Evolutionary conservation across 768 basidiomycete genomes (phyloP).

Genomic region (Suillus subluteus): DNA sequence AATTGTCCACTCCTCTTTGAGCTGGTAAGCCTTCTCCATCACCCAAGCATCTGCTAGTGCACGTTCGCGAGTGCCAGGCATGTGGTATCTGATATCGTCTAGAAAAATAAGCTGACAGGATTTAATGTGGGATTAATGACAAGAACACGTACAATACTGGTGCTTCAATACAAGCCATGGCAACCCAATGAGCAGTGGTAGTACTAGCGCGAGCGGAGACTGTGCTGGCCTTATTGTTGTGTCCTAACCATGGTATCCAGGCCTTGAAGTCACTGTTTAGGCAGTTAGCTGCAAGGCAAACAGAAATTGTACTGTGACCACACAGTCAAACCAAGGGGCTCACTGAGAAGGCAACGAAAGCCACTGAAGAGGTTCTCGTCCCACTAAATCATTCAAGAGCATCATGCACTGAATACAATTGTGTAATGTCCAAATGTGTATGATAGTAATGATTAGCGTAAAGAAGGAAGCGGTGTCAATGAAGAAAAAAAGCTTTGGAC

Average conservation of each 20-base stretch:
- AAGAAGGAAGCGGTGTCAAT: too few relatives aligned
- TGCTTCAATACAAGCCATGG: conserved; percentile 52
- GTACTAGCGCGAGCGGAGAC: conserved; percentile 56
- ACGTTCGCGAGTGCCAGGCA: conserved; percentile 89
- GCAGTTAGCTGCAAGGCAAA: background rate
- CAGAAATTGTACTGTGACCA: background rate
- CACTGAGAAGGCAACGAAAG: too few relatives aligned
- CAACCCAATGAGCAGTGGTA: conserved; percentile 55
- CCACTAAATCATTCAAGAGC: too few relatives aligned
- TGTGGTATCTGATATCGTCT: conserved; percentile 88
- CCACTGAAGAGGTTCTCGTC: too few relatives aligned
- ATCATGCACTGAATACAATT: too few relatives aligned
- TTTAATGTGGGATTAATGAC: background rate
- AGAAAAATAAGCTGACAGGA: conserved; percentile 28
- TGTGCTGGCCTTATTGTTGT: conserved; percentile 55
- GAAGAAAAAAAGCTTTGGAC: too few relatives aligned
- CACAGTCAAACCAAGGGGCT: too few relatives aligned
- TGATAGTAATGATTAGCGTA: too few relatives aligned
- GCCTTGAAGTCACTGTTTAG: background rate
- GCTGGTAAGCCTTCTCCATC: conserved; percentile 60
- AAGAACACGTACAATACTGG: conserved; percentile 47
- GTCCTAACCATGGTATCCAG: background rate
- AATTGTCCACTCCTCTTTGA: conserved; percentile 80
- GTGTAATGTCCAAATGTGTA: too few relatives aligned
- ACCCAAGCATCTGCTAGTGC: conserved; percentile 85